Evolutionary conservation across 2,329 filamentous ascomycete genomes (phyloP).

Genomic region (Ophiostoma quercus): DNA sequence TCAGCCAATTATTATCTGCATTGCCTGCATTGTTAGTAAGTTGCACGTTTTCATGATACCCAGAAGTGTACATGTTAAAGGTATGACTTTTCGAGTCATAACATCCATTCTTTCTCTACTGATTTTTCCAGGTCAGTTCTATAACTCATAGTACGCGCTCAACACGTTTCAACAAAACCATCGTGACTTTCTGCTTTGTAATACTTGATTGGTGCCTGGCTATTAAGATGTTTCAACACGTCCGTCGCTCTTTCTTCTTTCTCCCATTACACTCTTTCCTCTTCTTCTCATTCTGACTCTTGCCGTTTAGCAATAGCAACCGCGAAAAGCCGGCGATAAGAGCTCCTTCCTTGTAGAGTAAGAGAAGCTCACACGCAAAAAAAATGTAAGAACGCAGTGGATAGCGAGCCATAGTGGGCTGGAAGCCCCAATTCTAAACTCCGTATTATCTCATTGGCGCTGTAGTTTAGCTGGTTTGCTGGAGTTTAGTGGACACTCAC

Average conservation of each 20-base stretch:
- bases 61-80: too few species aligned
- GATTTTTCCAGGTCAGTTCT: too few species aligned
- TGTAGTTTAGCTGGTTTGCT: background rate
- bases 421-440: background rate
- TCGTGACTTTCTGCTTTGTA: background rate
- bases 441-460: conserved; percentile 9
- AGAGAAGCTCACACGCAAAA: background rate
- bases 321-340: background rate
- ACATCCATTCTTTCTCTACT: too few species aligned
- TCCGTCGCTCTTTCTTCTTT: background rate
- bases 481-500: background rate
- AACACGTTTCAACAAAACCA: background rate
- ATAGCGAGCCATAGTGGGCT: background rate
- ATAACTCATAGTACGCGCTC: background rate
- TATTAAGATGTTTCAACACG: background rate
- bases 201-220: background rate
- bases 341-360: background rate
- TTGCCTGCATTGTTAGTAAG: too few species aligned
- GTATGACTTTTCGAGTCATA: too few species aligned
- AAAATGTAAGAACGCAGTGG: background rate
- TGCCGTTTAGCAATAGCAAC: conserved; percentile 1
- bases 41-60: too few species aligned
- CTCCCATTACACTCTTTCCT: background rate
- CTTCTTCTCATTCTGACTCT: background rate
- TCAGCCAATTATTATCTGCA: too few species aligned